Evolutionary conservation across 805 yeast genomes (phyloP), one percentile per base, ranked within the genome.

Genomic region (Candida ovalis): DNA sequence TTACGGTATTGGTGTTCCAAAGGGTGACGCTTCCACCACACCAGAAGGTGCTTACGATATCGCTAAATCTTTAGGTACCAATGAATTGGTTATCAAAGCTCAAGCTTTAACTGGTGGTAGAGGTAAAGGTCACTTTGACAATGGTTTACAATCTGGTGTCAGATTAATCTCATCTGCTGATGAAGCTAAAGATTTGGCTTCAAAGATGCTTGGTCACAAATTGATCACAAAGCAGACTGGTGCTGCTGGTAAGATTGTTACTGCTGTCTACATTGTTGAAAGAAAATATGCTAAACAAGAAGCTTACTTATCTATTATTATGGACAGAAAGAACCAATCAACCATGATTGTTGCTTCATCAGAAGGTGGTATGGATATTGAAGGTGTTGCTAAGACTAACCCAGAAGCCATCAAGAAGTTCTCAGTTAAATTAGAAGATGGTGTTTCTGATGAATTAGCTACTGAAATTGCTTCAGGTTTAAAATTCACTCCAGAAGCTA

Each of bases 361-460:
- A 55, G 94, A 94, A 75, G 99, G 99, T 76, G 99, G 99, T 77
- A 91, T 94, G 96, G 97, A 94, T 75, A 94, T 94, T 65, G 99
- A 94, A 78, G 96, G 96, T 69, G 98, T 94, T 60, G 99, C 99
- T 52, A 84, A 84, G 59, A 82, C 78, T 61, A 84, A 81, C 70
- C 99, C 99, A 46, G 81, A 80, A 49, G 96, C 96, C 59, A 94
- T 94, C 75, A 85, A 88, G 74, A 84, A 92, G 57, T 89, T 83
- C 79, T 77, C 86, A 56, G 82, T 94, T 51, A 84, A 86, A 59
- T 77, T 88, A 60, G 78, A 84, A 50, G 72, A 73, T 47, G 97
- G 97, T 66, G 86, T 94, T 65, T 82, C 92, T 58, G 87, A 82
- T 59, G 77, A 74, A 54, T 75, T 83, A 60, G 97, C 97, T 46